These are phyloP conservation scores for Leishmania braziliensis DNA, from an alignment of 208 protist genomes.

Conservation along the genomic window DNA sequence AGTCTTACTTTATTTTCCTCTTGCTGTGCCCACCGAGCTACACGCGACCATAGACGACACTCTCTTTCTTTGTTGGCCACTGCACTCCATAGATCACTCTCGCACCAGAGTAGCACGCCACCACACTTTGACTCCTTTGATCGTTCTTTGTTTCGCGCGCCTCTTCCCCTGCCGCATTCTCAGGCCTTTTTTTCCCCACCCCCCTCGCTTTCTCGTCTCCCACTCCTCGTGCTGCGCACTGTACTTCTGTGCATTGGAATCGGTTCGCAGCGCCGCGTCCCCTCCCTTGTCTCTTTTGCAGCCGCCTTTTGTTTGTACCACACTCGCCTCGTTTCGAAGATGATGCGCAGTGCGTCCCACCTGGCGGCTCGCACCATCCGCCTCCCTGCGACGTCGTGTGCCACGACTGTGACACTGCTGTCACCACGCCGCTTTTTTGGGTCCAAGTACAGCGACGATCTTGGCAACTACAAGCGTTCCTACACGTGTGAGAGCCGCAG, in stretches of 20 bases:
- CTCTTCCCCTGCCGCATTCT: not conserved
- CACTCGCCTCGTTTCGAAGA: slow-evolving; percentile 4
- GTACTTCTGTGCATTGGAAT: not conserved
- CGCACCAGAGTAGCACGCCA: not conserved
- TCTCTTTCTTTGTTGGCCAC: not conserved
- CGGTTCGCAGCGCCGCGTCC: not conserved
- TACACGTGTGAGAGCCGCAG: slow-evolving; percentile 41
- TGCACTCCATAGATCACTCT: not conserved
- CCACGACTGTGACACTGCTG: slow-evolving; percentile 6
- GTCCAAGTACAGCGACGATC: slow-evolving; percentile 39
- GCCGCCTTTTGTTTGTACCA: not conserved
- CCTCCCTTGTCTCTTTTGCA: not conserved
- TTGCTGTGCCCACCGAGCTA: not conserved
- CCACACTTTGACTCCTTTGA: not conserved
- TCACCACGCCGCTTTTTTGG: slow-evolving; percentile 32
- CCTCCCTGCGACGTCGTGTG: slow-evolving; percentile 6
- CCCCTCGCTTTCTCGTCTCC: not conserved
- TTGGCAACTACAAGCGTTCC: slow-evolving; percentile 45
- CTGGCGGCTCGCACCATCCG: slow-evolving; percentile 14
- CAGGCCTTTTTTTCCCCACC: not conserved
- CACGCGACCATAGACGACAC: not conserved
- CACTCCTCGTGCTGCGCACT: not conserved
- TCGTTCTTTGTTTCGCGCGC: not conserved
- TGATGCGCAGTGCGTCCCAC: slow-evolving; percentile 40
- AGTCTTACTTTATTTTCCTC: not conserved